A percentile compares a stretch with the other conserved stretches of the same genome.
These are phyloP conservation scores for Physaria fendleri DNA, from an alignment of 345 rosid genomes.

Conservation along the genomic window DNA sequence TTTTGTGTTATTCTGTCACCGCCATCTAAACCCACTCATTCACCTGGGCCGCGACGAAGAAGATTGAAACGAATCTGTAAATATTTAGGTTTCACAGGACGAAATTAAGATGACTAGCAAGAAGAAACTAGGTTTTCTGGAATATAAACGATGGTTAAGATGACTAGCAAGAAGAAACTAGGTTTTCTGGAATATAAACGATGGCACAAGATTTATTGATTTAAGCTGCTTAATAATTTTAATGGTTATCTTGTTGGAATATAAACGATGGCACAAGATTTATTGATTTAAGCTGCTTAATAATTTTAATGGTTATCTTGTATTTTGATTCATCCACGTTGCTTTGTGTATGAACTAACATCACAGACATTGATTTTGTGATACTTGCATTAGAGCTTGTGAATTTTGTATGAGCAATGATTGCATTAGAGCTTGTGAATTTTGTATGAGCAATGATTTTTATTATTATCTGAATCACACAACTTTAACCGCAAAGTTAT, in stretches of 20 bases:
- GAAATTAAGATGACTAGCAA: not conserved
- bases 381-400: not conserved
- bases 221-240: not conserved
- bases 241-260: not conserved
- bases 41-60: conserved; percentile 19
- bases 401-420: not conserved
- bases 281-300: conserved; percentile 6
- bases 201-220: conserved; percentile 45
- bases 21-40: not conserved
- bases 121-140: not conserved
- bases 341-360: not conserved
- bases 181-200: not conserved
- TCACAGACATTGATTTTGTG: not conserved
- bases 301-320: not conserved
- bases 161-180: not conserved
- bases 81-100: conserved; percentile 15
- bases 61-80: conserved; percentile 7
- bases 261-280: conserved; percentile 67
- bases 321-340: not conserved
- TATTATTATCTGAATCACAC: too few species aligned
- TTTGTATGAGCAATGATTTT: too few species aligned
- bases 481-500: too few species aligned
- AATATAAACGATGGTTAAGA: conserved; percentile 14
- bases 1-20: not conserved
- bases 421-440: not conserved